Conservation (phyloP, 2,329 filamentous ascomycete genomes). For the Xylariales sp. region DNA sequence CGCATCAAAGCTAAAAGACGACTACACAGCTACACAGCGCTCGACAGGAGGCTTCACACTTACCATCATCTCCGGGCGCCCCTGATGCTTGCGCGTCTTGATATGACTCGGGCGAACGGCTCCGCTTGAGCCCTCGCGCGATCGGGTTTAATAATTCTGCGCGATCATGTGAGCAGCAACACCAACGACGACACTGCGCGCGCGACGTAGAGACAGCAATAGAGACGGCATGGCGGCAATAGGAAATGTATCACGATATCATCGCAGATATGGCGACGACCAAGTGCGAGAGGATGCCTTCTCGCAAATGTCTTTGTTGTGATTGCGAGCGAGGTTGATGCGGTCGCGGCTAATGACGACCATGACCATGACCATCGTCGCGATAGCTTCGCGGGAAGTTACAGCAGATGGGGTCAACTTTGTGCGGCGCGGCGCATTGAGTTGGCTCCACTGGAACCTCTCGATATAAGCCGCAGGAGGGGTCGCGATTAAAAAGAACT, state of each 20-base stretch:
- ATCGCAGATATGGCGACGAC: no score
- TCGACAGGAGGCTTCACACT: slow-evolving; percentile 44
- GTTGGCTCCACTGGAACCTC: slow-evolving; percentile 6
- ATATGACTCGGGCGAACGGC: slow-evolving; percentile 67
- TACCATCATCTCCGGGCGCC: slow-evolving; percentile 69
- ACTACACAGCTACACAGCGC: slow-evolving; percentile 13
- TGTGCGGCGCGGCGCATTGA: slow-evolving; percentile 2
- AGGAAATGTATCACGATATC: no score
- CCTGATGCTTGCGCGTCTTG: slow-evolving; percentile 48
- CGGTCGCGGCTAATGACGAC: neutral
- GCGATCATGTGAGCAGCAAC: slow-evolving; percentile 8
- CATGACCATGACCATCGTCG: slow-evolving; percentile 15
- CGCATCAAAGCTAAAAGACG: slow-evolving; percentile 7
- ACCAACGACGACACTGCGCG: neutral
- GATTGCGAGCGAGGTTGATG: no score
- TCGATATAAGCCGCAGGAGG: no score
- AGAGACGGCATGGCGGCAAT: no score
- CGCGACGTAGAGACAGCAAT: no score
- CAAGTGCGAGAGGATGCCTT: no score
- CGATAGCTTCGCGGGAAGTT: neutral
- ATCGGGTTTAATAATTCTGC: slow-evolving; percentile 48
- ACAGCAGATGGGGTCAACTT: neutral
- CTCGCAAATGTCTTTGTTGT: neutral
- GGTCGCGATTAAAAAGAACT: slow-evolving; percentile 18
- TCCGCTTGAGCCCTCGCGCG: slow-evolving; percentile 72